Conservation (phyloP, 768 basidiomycete species). For the Leccinum disarticulatum region DNA sequence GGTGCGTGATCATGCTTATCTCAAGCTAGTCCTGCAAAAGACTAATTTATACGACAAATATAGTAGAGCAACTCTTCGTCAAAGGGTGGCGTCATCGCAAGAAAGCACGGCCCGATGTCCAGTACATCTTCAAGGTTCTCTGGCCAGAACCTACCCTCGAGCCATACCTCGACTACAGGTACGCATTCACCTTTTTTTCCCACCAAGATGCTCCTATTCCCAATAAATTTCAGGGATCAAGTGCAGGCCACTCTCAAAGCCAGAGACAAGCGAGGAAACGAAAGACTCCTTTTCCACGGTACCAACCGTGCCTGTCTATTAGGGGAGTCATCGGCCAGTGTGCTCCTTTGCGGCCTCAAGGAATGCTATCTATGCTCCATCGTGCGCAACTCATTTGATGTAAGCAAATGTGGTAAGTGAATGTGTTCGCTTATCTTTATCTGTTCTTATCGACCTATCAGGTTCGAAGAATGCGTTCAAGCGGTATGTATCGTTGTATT, state of each 20-base stretch:
- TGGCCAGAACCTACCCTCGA: constrained; percentile 44
- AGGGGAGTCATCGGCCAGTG: constrained; percentile 49
- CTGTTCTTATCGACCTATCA: constrained; percentile 24
- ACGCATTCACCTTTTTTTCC: constrained; percentile 19
- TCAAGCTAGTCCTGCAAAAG: not conserved
- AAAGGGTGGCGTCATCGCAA: constrained; percentile 58
- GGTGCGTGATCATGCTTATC: constrained; percentile 33
- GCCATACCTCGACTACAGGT: constrained; percentile 50
- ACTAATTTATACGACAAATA: constrained; percentile 2
- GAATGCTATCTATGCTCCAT: constrained; percentile 58
- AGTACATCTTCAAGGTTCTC: constrained; percentile 52
- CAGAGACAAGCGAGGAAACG: constrained; percentile 41
- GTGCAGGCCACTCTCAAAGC: constrained; percentile 29
- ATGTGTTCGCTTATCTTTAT: not conserved
- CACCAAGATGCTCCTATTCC: constrained; percentile 12
- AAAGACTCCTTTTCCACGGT: constrained; percentile 68
- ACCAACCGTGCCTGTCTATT: constrained; percentile 57
- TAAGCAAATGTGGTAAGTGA: constrained; percentile 54
- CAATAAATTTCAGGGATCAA: constrained; percentile 18
- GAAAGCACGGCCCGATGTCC: constrained; percentile 49
- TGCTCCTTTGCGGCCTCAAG: constrained; percentile 48
- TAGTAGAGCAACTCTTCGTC: constrained; percentile 51
- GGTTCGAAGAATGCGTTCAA: constrained; percentile 58
- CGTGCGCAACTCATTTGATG: constrained; percentile 58
- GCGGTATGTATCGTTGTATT: constrained; percentile 30